Conservation (phyloP, 139 green algal species). For the Limnomonas spitsbergensis region DNA sequence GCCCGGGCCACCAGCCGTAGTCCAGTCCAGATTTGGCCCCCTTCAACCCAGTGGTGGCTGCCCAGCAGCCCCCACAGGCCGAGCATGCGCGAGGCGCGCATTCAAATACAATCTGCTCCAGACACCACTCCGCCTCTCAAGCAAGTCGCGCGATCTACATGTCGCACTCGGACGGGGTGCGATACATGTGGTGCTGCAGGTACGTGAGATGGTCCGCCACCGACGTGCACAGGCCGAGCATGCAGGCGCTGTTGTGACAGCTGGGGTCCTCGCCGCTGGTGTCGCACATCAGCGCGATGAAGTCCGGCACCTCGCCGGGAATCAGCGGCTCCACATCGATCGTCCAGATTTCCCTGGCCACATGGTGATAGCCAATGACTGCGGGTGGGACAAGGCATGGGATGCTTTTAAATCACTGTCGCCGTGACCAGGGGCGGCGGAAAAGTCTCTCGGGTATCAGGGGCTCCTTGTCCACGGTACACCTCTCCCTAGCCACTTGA, state of each 20-base stretch:
- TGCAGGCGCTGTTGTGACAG: constrained; percentile 82
- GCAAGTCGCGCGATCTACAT: too few species aligned
- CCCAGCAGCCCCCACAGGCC: too few species aligned
- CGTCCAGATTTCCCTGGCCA: constrained; percentile 49
- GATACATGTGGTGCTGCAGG: constrained; percentile 3
- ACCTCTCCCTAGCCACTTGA: too few species aligned
- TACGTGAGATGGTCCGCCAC: constrained; percentile 18
- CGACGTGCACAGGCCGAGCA: constrained; percentile 75
- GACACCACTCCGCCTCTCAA: too few species aligned
- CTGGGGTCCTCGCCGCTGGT: constrained; percentile 73
- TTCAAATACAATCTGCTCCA: too few species aligned
- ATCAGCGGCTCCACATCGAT: background rate
- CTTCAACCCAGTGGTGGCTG: too few species aligned
- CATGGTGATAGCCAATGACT: constrained; percentile 74
- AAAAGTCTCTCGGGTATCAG: too few species aligned
- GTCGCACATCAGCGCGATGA: constrained; percentile 61
- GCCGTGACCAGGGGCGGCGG: background rate
- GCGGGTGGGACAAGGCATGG: background rate
- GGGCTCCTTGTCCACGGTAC: too few species aligned
- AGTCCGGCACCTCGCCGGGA: background rate
- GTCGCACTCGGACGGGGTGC: background rate
- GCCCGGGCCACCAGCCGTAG: too few species aligned
- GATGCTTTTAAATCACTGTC: background rate
- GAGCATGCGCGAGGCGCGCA: too few species aligned
- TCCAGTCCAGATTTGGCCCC: too few species aligned